Conservation (phyloP, 2,329 filamentous ascomycete species). For the Emergomyces pasteurianus region DNA sequence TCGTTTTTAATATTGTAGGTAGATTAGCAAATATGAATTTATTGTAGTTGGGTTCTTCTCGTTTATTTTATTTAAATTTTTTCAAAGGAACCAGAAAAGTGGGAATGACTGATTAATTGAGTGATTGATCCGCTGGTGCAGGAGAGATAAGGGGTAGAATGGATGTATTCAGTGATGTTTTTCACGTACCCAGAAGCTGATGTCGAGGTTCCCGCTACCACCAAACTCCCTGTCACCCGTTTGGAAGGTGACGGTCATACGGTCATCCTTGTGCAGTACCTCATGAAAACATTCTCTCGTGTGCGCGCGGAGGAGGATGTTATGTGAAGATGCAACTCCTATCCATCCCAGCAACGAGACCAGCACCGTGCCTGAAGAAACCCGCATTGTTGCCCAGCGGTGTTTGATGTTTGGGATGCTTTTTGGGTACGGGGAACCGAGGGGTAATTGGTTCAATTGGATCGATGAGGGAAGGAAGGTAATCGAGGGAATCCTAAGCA, state of each 20-base stretch:
- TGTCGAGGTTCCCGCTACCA: slow-evolving; percentile 82
- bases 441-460: background rate
- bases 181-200: slow-evolving; percentile 86
- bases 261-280: slow-evolving; percentile 79
- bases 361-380: slow-evolving; percentile 28
- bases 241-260: slow-evolving; percentile 98
- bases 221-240: slow-evolving; percentile 95
- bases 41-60: no score
- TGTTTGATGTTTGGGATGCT: background rate
- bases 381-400: slow-evolving; percentile 26
- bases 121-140: no score
- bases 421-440: no score
- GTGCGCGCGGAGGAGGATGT: slow-evolving; percentile 88
- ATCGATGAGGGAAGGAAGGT: background rate
- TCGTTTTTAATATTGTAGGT: background rate
- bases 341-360: slow-evolving; percentile 45
- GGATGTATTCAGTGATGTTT: background rate
- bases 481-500: background rate
- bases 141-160: no score
- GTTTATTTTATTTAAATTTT: slow-evolving; percentile 33
- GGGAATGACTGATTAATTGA: no score
- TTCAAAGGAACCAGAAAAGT: no score
- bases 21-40: no score
- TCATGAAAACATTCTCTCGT: slow-evolving; percentile 98
- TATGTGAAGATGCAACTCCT: slow-evolving; percentile 65